Evolutionary conservation across 1,284 basidiomycete genomes (phyloP).

Genomic region (Cerrena zonata): DNA sequence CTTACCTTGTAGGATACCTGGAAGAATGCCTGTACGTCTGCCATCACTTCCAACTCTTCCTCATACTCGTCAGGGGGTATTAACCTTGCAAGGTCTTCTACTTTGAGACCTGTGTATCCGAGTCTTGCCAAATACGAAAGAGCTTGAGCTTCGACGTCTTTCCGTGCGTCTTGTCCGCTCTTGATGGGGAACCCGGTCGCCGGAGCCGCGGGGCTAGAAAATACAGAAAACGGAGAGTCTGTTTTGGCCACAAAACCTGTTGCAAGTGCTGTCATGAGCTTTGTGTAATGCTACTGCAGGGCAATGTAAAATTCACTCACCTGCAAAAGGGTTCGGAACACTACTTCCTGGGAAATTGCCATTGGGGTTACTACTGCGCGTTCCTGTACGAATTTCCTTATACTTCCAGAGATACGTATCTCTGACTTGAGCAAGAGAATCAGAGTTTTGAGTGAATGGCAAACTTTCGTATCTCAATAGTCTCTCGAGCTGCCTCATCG

Average conservation of each 20-base stretch:
- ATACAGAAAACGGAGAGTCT: too few species aligned
- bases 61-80: constrained; percentile 38
- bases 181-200: too few species aligned
- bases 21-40: constrained; percentile 48
- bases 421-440: constrained; percentile 21
- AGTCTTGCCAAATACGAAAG: constrained; percentile 29
- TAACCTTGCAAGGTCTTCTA: constrained; percentile 37
- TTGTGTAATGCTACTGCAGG: too few species aligned
- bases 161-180: background rate
- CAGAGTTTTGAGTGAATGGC: constrained; percentile 32
- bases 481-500: constrained; percentile 14
- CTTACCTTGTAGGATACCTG: constrained; percentile 45
- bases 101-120: constrained; percentile 28
- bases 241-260: too few species aligned
- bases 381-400: constrained; percentile 17
- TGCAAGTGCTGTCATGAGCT: too few species aligned
- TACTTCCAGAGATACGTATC: constrained; percentile 17
- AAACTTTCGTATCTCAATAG: constrained; percentile 24
- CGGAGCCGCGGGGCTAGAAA: too few species aligned
- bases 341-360: too few species aligned
- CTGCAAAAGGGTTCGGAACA: too few species aligned
- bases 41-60: constrained; percentile 43
- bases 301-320: too few species aligned
- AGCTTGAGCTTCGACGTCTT: too few species aligned
- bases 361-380: too few species aligned